Base-by-base conservation (phyloP, 2,329 filamentous ascomycete genomes). In the Botryosphaeria agaves region DNA sequence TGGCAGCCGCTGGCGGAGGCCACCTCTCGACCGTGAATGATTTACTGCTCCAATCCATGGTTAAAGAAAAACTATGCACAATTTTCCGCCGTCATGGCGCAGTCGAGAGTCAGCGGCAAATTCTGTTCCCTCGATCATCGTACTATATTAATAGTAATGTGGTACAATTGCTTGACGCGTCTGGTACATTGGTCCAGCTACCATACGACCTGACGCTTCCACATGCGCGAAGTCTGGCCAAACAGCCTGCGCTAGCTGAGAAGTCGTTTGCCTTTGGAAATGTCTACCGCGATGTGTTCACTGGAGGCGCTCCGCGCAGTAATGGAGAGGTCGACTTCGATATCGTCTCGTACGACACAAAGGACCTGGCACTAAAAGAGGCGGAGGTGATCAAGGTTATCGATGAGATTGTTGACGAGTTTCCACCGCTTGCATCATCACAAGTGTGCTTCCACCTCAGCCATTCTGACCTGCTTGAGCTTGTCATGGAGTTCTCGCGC, bases 271-370 rank as follows among this genome's bases (percentile, higher is more conserved):
- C 80, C 0, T 94, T 98, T 49, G 85, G 84, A 5, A 76, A 68
- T 19, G 84, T 95, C 1, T 95, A 83, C 47, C 72, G 89, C 24
- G 80, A 91, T 38, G 74, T 69, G 27, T 64, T 73, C 29, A 75
- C 74, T 32, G 84, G 82, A 5, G 80, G 82, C 2, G 80, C 92
- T 41, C 89, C 89, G 5, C 67, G 69, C 33, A 78, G 76, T 44
- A 78, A 82, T 48, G 78, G 81, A 7, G 89, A 95, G 48, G 85
- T 91, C 2, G 85, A 95, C 49, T 98, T 95, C 49, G 89, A 98
- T 53, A 84, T 98, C 35, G 69, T 93, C n/a, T 87, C 84, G 1
- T 69, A 72, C 26, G 76, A 85, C 41, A 76, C 77, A 1, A 55
- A 84, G 4, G 84, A 95, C 44, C 61, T 92, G 27, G 77, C 84